Evolutionary conservation across 306 rosid genomes (phyloP), one percentile per base, ranked within the genome.

Genomic region (Trifolium fragiferum): DNA sequence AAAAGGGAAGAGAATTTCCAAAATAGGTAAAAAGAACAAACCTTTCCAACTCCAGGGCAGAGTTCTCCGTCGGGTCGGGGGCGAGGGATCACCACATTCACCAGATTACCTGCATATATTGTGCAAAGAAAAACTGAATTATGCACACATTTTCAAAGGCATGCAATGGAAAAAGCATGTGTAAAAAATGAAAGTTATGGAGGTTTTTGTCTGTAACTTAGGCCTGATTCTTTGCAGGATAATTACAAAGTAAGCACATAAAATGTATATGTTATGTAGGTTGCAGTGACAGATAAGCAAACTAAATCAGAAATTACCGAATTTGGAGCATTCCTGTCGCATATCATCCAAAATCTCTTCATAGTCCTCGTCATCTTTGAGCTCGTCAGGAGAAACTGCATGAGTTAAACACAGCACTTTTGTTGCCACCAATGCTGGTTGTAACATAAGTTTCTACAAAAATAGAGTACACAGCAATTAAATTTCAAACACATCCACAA

Each of bases 271-370:
- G 55, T 51, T 61, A 73, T 62, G 71, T 58, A 65, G 57, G 12
- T 69, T 57, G 68, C 73, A 60, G 50, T 33, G 61, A 21, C 21
- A 10, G 30, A 69, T 41, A n/a, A 18, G 54, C 30, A 23, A 69
- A 60, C 11, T 47, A 61, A 69, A 50, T 19, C 21, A 7, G 14
- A 25, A 43, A 15, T 54, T 85, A 95, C 99, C 99, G 70, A 92
- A 95, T 84, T 92, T 92, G 67, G 88, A 90, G 72, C 99, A 93
- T 76, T 94, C 99, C 47, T 84, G 87, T 72, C 88, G 87, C 97
- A 94, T 94, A 78, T 94, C 99, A 71, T 90, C 96, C 76, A 94
- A 67, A 70, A 92, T 94, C 66, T 94, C 97, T 80, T 92, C 93
- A 32, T 92, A 94, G 77, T 92, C 99, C 61, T 90, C 91, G 4